Base-by-base conservation (phyloP, 2,329 filamentous ascomycete genomes). In the Aspergillus fijiensis region DNA sequence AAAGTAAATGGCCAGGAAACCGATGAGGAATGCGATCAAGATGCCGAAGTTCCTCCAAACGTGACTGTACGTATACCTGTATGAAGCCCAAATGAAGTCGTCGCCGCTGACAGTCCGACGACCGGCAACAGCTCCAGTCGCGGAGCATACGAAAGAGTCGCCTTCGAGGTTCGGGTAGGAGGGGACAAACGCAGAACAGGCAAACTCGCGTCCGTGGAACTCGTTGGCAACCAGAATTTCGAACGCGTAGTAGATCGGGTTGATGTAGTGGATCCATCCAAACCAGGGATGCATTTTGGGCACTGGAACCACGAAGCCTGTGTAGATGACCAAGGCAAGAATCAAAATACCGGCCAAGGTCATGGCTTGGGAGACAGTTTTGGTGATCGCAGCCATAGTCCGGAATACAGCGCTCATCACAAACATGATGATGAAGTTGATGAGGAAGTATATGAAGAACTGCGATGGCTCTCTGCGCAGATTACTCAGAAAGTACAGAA, bases 361-460 rank as follows among this genome's bases (percentile, higher is more conserved):
- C 77, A 85, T 77, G 29, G 84, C 84, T 67, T 85, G 82, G 0
- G 80, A 79, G 2, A 85, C 72, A 0, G 89, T 91, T 57, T 89
- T 83, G 3, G 91, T 92, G 1, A 89, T 78, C 1, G 89, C 89
- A 19, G 85, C 91, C 67, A 95, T 89, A 7, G 86, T 89, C 42
- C 91, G 86, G 84, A 95, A 96, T 65, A 93, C 83, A 84, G 91
- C 92, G 58, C 88, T 92, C 89, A 95, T 95, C 65, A 85, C 82
- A 67, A 96, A 68, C 1, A 90, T 90, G 2, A 87, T 85, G 60
- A 84, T 73, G 77, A 95, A 93, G 2, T 86, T 88, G 70, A 93
- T 83, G 54, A 96, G 81, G 58, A 92, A 77, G 82, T 91, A 96
- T 80, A 93, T 89, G 82, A 96, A 96, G 81, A 95, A 96, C 1